Conservation (phyloP, 805 yeast genomes). For the Spathaspora gorwiae region DNA sequence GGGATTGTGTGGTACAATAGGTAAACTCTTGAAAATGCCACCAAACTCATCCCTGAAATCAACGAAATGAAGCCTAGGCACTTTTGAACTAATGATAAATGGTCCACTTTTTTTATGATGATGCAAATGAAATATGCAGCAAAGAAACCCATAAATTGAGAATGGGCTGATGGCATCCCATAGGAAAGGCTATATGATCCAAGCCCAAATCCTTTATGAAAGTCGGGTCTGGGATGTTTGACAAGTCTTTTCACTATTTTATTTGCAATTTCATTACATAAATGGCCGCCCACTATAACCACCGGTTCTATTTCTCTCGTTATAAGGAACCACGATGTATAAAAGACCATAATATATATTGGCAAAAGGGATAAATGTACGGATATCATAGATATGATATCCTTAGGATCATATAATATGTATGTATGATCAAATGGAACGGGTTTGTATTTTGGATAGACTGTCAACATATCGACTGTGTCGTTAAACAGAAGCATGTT, state of each 20-base stretch:
- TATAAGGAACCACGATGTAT: slow-evolving; percentile 76
- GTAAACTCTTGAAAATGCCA: slow-evolving; percentile 70
- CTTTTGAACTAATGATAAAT: slow-evolving; percentile 23
- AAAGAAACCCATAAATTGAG: slow-evolving; percentile 91
- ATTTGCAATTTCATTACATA: slow-evolving; percentile 69
- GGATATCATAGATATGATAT: slow-evolving; percentile 50
- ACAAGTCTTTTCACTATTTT: slow-evolving; percentile 59
- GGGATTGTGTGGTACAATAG: slow-evolving; percentile 67
- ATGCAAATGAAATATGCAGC: slow-evolving; percentile 51
- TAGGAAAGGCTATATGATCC: slow-evolving; percentile 53
- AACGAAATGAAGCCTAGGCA: slow-evolving; percentile 23
- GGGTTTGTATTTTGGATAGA: slow-evolving; percentile 18
- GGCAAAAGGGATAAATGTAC: slow-evolving; percentile 82
- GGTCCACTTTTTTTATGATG: slow-evolving; percentile 38
- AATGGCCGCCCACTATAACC: slow-evolving; percentile 80
- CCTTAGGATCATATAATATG: slow-evolving; percentile 70
- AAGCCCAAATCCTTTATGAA: slow-evolving; percentile 41
- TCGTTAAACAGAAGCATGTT: not conserved
- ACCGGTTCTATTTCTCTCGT: slow-evolving; percentile 85
- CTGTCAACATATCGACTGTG: not conserved
- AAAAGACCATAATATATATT: slow-evolving; percentile 68
- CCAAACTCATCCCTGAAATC: slow-evolving; percentile 29
- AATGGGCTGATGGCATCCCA: slow-evolving; percentile 98
- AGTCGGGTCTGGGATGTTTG: slow-evolving; percentile 72
- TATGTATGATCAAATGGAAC: slow-evolving; percentile 83